These are phyloP conservation scores for Dillenia turbinata DNA, from an alignment of 164 flowering plant genomes.

Conservation along the genomic window DNA sequence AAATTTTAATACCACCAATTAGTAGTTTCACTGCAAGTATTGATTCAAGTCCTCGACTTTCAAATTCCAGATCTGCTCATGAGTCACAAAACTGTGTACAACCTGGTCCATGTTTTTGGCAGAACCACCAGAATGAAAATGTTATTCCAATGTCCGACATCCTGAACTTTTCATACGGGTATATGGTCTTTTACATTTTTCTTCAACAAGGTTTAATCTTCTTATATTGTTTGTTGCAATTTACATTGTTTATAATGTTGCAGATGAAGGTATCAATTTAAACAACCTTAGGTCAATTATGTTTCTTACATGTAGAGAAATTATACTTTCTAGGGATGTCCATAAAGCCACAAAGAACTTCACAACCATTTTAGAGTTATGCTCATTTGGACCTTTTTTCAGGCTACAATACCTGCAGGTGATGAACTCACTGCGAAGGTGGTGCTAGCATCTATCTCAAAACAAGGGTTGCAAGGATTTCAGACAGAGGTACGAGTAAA, in stretches of 20 bases:
- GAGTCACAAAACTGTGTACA: slow-evolving; percentile 20
- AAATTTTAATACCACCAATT: background rate
- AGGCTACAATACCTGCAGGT: slow-evolving; percentile 68
- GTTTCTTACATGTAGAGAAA: too few relatives aligned
- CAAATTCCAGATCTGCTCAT: slow-evolving; percentile 34
- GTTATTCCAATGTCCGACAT: slow-evolving; percentile 68
- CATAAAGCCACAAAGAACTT: slow-evolving; percentile 92
- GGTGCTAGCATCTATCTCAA: slow-evolving; percentile 80
- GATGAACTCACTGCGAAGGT: slow-evolving; percentile 70
- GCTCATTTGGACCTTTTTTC: slow-evolving; percentile 94
- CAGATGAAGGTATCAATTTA: too few relatives aligned
- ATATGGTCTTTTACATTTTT: slow-evolving; percentile 13
- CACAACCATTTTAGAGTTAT: slow-evolving; percentile 83
- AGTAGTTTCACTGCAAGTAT: slow-evolving; percentile 60
- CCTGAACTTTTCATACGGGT: slow-evolving; percentile 85
- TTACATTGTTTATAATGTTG: too few relatives aligned
- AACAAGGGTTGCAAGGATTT: slow-evolving; percentile 83
- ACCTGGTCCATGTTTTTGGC: slow-evolving; percentile 40
- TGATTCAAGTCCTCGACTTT: slow-evolving; percentile 60
- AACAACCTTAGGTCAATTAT: too few relatives aligned
- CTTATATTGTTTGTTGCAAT: too few relatives aligned
- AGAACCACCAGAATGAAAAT: slow-evolving; percentile 62
- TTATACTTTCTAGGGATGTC: slow-evolving; percentile 59
- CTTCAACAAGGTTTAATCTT: too few relatives aligned
- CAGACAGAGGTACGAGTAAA: slow-evolving; percentile 71